Evolutionary conservation across 352 stramenopile genomes (phyloP).

Genomic region (Phytophthora sp.): DNA sequence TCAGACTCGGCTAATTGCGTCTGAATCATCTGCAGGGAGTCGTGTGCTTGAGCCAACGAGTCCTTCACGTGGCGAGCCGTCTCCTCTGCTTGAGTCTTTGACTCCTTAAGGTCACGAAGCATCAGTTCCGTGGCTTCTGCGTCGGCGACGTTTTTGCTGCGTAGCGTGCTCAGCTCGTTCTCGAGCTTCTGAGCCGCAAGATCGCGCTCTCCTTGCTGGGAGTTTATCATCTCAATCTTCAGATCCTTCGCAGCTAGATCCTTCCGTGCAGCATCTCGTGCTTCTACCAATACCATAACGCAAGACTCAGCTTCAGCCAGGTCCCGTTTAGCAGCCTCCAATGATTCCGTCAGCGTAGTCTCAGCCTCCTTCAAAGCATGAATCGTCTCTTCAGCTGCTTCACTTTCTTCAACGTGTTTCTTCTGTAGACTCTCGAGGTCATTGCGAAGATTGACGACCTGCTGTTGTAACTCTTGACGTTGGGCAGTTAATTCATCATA

Average conservation of each 20-base stretch:
- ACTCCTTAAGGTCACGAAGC: constrained; percentile 28
- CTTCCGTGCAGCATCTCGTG: constrained; percentile 40
- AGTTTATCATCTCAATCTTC: constrained; percentile 45
- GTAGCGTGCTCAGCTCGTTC: constrained; percentile 29
- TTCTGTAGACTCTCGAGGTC: constrained; percentile 22
- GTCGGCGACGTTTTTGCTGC: constrained; percentile 27
- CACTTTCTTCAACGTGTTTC: constrained; percentile 19
- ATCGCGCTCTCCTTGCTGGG: constrained; percentile 38
- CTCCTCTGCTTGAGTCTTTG: constrained; percentile 34
- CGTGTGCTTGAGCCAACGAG: constrained; percentile 23
- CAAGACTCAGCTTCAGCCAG: constrained; percentile 40
- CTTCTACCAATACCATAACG: constrained; percentile 40
- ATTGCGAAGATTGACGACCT: constrained; percentile 30
- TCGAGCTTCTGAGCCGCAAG: constrained; percentile 38
- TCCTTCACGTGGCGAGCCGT: constrained; percentile 17
- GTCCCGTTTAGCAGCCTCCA: constrained; percentile 28
- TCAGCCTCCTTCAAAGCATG: constrained; percentile 24
- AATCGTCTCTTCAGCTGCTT: constrained; percentile 23
- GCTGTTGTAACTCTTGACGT: constrained; percentile 24
- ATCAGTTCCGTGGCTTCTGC: constrained; percentile 24
- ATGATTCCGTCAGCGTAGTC: constrained; percentile 17
- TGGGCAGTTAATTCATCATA: constrained; percentile 22
- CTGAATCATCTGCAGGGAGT: constrained; percentile 20
- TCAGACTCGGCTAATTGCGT: constrained; percentile 29
- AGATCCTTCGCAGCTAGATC: constrained; percentile 38